Evolutionary conservation across 208 protist species (phyloP).

Genomic region (Crithidia acanthocephali): DNA sequence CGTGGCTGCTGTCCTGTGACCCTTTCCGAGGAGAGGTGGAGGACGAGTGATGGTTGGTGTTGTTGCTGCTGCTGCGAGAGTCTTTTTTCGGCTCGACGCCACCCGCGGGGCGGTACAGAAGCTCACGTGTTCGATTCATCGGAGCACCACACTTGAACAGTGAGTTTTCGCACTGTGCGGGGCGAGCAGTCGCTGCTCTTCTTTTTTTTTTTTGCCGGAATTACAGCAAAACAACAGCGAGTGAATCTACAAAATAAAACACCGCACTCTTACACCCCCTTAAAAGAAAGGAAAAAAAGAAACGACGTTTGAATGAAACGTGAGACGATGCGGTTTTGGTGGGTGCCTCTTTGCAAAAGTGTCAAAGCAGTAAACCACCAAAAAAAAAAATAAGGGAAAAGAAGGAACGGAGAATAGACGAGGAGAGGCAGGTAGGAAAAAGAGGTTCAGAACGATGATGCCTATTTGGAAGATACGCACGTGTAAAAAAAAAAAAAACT

Average conservation of each 20-base stretch:
- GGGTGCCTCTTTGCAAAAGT: not conserved
- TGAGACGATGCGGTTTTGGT: not conserved
- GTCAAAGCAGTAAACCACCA: not conserved
- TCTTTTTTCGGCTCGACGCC: conserved; percentile 7
- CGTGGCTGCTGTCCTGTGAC: not conserved
- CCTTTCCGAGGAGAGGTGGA: not conserved
- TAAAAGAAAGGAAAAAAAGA: no score
- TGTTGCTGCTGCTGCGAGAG: conserved; percentile 4
- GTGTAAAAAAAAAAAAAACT: no score
- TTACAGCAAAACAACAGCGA: no score
- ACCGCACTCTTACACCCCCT: no score
- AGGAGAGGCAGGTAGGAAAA: not conserved
- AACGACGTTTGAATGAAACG: not conserved
- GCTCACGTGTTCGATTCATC: conserved; percentile 32
- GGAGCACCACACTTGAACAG: no score
- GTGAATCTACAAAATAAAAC: no score
- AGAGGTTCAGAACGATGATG: not conserved
- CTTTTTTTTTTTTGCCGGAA: no score
- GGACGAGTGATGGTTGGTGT: not conserved
- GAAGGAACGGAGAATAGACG: not conserved
- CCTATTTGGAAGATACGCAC: not conserved
- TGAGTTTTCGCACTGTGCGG: no score
- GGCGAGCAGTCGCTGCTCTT: no score
- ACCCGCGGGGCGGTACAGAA: conserved; percentile 20
- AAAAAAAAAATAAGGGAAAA: not conserved